Base-by-base conservation (phyloP, 148 eudicot genomes). In the Chenopodium quinoa region DNA sequence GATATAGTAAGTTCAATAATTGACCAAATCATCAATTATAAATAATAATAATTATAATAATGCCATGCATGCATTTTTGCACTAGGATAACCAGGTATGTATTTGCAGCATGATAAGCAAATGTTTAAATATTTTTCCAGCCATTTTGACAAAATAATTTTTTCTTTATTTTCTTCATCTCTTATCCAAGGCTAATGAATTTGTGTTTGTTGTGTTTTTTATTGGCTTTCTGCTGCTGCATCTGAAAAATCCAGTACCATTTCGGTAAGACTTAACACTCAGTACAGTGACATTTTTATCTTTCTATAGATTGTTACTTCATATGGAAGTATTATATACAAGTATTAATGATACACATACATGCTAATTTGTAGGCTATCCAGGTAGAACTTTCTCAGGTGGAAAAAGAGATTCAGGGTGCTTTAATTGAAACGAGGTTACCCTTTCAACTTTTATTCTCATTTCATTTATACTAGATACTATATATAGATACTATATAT, bases 221-320 rank as follows among this genome's bases (percentile, higher is more conserved):
- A 63, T 17, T 46, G 22, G n/a, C 23, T 47, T 74, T 68, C 73
- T 27, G 74, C 40, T 69, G 25, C 25, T 4, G 73, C 74, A 54
- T 77, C 64, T n/a, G 17, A 67, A 62, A 31, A 16, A 25, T 37
- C 11, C 64, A 80, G 86, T 69, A 66, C 48, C 23, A 56, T 72
- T 37, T 32, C 8, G 54, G 86, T 84, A 73, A 84, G 86, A 75
- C 52, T 22, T 50, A 40, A 40, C 44, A 5, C 44, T 4, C 44
- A 5, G 7, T 40, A 50, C 54, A 50, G 54, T 50, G 54, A 2
- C 62, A 56, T 19, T 14, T 56, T 56, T 50, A 50, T 50, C 54
- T 10, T 50, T 50, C 54, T 50, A 50, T 50, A 2, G 54, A 9
- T 50, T 50, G 54, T 13, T 12, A 50, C 54, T 40, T 6, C 8